Conservation (phyloP, 805 yeast species). For the Saccharomycopsis sp. region DNA sequence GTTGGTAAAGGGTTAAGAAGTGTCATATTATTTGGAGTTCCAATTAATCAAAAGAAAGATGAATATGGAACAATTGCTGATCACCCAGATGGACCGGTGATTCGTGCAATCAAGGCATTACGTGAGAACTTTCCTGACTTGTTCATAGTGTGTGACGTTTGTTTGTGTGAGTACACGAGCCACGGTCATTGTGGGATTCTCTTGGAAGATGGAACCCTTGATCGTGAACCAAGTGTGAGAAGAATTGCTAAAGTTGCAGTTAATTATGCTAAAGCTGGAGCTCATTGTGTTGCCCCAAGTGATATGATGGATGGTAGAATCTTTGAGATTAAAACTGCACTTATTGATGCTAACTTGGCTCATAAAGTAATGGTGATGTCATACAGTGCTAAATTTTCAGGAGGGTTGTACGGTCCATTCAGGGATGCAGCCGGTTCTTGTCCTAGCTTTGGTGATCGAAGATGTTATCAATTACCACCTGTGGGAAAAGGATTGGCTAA, state of each 20-base stretch:
- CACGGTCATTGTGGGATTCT: constrained; percentile 98
- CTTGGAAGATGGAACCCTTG: constrained; percentile 78
- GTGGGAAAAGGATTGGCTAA: constrained; percentile 92
- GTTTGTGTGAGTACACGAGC: constrained; percentile 91
- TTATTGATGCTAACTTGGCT: constrained; percentile 74
- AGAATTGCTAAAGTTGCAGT: constrained; percentile 93
- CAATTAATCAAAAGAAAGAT: constrained; percentile 70
- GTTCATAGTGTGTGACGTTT: constrained; percentile 88
- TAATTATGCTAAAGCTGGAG: constrained; percentile 93
- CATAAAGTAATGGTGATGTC: constrained; percentile 87
- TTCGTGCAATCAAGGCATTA: constrained; percentile 63
- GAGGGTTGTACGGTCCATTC: constrained; percentile 91
- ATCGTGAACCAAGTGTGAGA: constrained; percentile 64
- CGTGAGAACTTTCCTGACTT: constrained; percentile 67
- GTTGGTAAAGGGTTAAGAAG: constrained; percentile 77
- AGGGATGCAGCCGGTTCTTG: constrained; percentile 94
- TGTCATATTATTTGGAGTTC: constrained; percentile 90
- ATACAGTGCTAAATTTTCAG: constrained; percentile 90
- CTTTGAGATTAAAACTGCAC: constrained; percentile 76
- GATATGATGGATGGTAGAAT: constrained; percentile 98
- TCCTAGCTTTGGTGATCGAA: constrained; percentile 88
- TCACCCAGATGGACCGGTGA: constrained; percentile 94
- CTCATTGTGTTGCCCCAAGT: constrained; percentile 91
- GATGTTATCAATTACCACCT: constrained; percentile 86
- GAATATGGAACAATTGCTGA: constrained; percentile 83